Conservation (phyloP, 2,329 filamentous ascomycete genomes). For the Stenocarpella maydis region DNA sequence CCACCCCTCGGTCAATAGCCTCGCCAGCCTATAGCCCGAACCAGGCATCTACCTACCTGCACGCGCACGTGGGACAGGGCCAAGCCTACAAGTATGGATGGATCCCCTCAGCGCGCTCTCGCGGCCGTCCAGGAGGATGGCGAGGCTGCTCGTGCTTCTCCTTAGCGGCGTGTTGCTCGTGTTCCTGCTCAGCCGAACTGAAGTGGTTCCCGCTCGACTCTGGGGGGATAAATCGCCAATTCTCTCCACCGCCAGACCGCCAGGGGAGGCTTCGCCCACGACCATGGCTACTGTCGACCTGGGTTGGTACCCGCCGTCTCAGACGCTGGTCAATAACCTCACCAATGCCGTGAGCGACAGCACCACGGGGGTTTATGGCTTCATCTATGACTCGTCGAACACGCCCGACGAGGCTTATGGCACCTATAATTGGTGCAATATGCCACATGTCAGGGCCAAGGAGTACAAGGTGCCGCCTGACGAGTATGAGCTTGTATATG, state of each 20-base stretch:
- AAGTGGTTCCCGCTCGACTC: neutral
- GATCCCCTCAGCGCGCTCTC: conserved; percentile 24
- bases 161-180: conserved; percentile 23
- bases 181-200: conserved; percentile 1
- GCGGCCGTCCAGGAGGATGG: conserved; percentile 23
- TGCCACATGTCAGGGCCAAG: conserved; percentile 77
- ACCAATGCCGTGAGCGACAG: conserved; percentile 37
- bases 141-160: conserved; percentile 22
- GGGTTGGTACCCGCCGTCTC: conserved; percentile 41
- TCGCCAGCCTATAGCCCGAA: conserved; percentile 7
- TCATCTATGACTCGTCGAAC: conserved; percentile 74
- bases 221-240: conserved; percentile 9
- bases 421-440: conserved; percentile 85
- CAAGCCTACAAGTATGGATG: conserved; percentile 33
- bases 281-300: conserved; percentile 36
- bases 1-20: neutral
- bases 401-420: conserved; percentile 66
- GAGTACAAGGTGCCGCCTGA: conserved; percentile 67
- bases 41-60: neutral
- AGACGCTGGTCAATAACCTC: conserved; percentile 44
- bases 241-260: neutral
- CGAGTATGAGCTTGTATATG: conserved; percentile 74
- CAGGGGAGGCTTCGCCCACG: neutral
- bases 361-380: conserved; percentile 71
- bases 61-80: conserved; percentile 31